phyloP scores from a whole-genome alignment of 202 grass and related monocot genomes.

The Setaria viridis region DNA sequence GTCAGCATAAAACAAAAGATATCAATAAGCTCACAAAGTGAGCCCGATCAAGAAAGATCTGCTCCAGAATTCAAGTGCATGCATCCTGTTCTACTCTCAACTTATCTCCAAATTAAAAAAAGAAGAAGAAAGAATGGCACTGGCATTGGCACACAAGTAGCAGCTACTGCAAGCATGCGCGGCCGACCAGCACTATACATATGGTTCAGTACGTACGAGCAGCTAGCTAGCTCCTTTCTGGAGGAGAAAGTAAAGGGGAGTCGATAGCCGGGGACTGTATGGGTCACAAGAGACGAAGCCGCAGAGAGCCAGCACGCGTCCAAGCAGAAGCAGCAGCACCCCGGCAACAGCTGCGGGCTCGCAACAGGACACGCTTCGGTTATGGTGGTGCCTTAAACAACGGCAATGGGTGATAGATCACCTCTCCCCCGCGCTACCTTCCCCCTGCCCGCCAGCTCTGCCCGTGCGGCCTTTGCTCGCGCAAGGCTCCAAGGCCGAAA shows the following conservation, averaged over 20 bases:
- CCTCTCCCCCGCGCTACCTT: not conserved
- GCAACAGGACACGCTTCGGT: constrained; percentile 19
- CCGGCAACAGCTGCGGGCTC: not conserved
- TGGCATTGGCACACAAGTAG: not conserved
- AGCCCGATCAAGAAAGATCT: not conserved
- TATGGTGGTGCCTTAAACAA: constrained; percentile 16
- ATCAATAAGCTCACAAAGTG: not conserved
- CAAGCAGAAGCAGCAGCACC: not conserved
- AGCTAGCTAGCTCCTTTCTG: not conserved
- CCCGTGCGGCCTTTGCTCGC: not conserved
- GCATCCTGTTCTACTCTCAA: not conserved
- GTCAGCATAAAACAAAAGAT: not conserved
- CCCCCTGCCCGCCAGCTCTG: constrained; percentile 8
- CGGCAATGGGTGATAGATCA: not conserved
- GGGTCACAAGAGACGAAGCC: constrained; percentile 34
- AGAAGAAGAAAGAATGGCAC: not conserved
- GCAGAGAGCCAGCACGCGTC: not conserved
- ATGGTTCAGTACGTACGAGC: not conserved
- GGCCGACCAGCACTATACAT: constrained; percentile 29
- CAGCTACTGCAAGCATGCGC: not conserved
- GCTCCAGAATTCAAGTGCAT: not conserved
- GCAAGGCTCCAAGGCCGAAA: constrained; percentile 27
- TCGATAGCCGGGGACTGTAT: constrained; percentile 16
- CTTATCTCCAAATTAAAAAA: not conserved
- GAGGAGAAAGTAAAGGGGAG: constrained; percentile 9